phyloP scores from a whole-genome alignment of 164 flowering plant species.

The Vitis riparia region DNA sequence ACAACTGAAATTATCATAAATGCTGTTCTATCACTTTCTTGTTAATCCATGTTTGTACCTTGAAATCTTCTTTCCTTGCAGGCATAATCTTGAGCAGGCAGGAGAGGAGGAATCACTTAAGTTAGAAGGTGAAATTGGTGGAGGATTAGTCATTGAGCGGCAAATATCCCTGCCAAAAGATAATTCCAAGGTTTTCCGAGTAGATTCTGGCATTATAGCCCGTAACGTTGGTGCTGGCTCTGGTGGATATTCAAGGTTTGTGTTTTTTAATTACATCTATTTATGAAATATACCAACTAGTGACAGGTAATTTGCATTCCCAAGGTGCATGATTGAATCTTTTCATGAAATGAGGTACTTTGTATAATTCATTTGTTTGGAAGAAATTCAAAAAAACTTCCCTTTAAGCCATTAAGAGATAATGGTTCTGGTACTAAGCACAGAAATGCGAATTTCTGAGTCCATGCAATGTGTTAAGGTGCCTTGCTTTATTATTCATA shows the following conservation, averaged over 20 bases:
- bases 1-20: too few species aligned
- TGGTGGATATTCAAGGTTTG: conserved; percentile 89
- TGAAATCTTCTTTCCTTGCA: conserved; percentile 17
- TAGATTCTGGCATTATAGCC: conserved; percentile 69
- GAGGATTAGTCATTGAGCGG: conserved; percentile 71
- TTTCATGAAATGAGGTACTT: background rate
- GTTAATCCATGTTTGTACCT: background rate
- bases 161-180: conserved; percentile 49
- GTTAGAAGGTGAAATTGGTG: conserved; percentile 85
- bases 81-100: conserved; percentile 69
- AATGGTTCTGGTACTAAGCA: background rate
- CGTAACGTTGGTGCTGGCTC: conserved; percentile 89
- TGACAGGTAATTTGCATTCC: too few species aligned
- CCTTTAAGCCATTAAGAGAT: background rate
- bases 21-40: too few species aligned
- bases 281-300: background rate
- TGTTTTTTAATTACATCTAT: background rate
- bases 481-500: too few species aligned
- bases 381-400: background rate
- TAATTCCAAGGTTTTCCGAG: conserved; percentile 42
- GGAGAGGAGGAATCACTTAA: conserved; percentile 69
- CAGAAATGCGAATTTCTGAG: too few species aligned
- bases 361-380: too few species aligned
- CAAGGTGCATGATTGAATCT: too few species aligned
- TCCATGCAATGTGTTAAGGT: too few species aligned